Base-by-base conservation (phyloP, 1,284 basidiomycete species). In the Ceratobasidium sp. region DNA sequence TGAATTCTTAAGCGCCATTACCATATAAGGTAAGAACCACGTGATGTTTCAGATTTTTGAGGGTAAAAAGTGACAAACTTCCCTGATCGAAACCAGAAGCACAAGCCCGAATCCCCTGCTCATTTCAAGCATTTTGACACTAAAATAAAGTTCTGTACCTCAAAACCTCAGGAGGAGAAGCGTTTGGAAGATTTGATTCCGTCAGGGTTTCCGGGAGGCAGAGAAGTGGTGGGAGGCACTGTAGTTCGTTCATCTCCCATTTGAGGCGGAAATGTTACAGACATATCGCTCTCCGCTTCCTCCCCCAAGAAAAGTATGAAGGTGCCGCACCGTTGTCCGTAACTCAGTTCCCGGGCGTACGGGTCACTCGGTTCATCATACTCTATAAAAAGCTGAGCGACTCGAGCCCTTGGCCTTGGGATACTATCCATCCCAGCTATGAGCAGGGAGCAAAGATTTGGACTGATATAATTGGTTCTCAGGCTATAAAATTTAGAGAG, bases 151-250 rank as follows among this genome's bases (percentile, higher is more conserved):
- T 51, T 19, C 7, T 13, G 49, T 51, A 51, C 49, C 49, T 51
- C 57, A 37, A 59, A 37, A 59, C 29, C 19, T 13, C 57, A 17
- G 32, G 29, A 32, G 29, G 4, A 37, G 32, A 59, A 34, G 15
- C 34, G 32, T 34, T 37, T 37, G 57, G 57, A 17, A 59, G 29
- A 59, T 59, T 37, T 37, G 57, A 1, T 59, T 59, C 57, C 57
- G 32, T 1, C 11, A 22, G 57, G 32, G 11, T 22, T 22, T 37
- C 29, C 11, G 8, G 32, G 57, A 59, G 57, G 57, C 32, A 19
- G 57, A 13, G n/a, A 59, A 34, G 57, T 59, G 57, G 8, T 32
- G 13, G 25, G 57, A 32, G 57, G 57, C 57, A 59, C 57, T 59
- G 57, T 59, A 59, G 43, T 15, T 44, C 15, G 46, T 49, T 49